These are phyloP conservation scores for Amborella trichopoda DNA, from an alignment of 164 flowering plant species.

Conservation along the genomic window DNA sequence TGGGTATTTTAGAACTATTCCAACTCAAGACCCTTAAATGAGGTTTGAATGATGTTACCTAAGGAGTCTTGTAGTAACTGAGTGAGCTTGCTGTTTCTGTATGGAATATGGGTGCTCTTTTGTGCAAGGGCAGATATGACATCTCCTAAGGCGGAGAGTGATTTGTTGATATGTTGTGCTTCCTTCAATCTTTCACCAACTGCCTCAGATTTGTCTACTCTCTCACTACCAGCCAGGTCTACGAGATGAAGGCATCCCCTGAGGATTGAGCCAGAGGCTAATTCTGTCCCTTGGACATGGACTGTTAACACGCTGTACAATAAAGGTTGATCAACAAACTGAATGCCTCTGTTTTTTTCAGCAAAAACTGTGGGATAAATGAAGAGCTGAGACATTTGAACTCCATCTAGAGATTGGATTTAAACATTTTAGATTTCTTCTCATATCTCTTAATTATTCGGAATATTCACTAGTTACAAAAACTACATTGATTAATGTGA, in stretches of 20 bases:
- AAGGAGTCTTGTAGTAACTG: constrained; percentile 85
- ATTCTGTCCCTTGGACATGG: constrained; percentile 78
- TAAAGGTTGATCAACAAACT: not conserved
- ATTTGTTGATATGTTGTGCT: constrained; percentile 79
- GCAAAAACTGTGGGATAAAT: not conserved
- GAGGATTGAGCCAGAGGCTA: constrained; percentile 48
- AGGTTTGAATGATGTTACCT: no score
- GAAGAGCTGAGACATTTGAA: not conserved
- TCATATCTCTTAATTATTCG: not conserved
- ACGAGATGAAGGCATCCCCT: constrained; percentile 86
- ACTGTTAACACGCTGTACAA: constrained; percentile 59
- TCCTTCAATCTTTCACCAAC: constrained; percentile 84
- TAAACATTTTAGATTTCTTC: not conserved
- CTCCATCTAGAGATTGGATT: not conserved
- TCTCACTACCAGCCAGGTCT: constrained; percentile 94
- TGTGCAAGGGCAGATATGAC: constrained; percentile 88
- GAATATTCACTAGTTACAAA: not conserved
- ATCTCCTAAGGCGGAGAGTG: constrained; percentile 90
- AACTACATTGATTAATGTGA: not conserved
- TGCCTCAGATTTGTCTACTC: constrained; percentile 86
- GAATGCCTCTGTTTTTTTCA: not conserved
- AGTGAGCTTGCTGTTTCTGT: constrained; percentile 91
- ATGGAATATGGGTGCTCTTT: constrained; percentile 80
- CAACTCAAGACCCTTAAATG: no score
- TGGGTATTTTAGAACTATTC: no score